A percentile compares a stretch with the other conserved stretches of the same genome.
phyloP scores from a whole-genome alignment of 768 basidiomycete species.

The Hygrocybe coccinea region DNA sequence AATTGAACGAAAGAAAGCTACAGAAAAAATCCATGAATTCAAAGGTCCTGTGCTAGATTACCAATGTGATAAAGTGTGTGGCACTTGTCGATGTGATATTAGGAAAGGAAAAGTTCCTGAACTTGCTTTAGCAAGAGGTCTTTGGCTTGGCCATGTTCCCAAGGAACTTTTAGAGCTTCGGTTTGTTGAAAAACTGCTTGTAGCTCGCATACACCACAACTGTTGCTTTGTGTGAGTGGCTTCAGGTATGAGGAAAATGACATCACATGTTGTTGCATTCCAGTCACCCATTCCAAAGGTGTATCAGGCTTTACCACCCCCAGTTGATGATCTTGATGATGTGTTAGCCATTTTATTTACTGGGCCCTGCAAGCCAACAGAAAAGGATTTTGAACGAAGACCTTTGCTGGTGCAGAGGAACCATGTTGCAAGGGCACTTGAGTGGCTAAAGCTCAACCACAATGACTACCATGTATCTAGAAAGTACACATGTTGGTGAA shows the following conservation, averaged over 20 bases:
- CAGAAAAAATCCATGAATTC: constrained; percentile 8
- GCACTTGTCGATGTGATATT: not conserved
- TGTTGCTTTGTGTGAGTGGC: constrained; percentile 24
- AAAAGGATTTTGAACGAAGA: constrained; percentile 22
- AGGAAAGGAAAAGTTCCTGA: constrained; percentile 6
- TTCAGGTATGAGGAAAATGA: constrained; percentile 16
- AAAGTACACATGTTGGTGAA: constrained; percentile 28
- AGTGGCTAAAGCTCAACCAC: constrained; percentile 35
- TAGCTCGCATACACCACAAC: constrained; percentile 22
- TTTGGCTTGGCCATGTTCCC: constrained; percentile 33
- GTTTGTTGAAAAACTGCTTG: constrained; percentile 25
- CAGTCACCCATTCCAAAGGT: constrained; percentile 28
- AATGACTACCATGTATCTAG: constrained; percentile 29
- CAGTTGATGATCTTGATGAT: constrained; percentile 28
- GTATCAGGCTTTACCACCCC: constrained; percentile 30
- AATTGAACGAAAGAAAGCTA: constrained; percentile 2
- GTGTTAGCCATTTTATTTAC: constrained; percentile 31
- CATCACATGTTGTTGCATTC: constrained; percentile 19
- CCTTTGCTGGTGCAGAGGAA: constrained; percentile 29
- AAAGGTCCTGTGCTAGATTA: constrained; percentile 15
- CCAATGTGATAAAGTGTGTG: constrained; percentile 9
- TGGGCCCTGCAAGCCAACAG: constrained; percentile 22
- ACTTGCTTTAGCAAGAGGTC: constrained; percentile 25
- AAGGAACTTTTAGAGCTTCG: constrained; percentile 17
- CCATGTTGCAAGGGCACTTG: constrained; percentile 22